phyloP scores from a whole-genome alignment of 202 grass and related monocot genomes.

The Panicum virgatum region DNA sequence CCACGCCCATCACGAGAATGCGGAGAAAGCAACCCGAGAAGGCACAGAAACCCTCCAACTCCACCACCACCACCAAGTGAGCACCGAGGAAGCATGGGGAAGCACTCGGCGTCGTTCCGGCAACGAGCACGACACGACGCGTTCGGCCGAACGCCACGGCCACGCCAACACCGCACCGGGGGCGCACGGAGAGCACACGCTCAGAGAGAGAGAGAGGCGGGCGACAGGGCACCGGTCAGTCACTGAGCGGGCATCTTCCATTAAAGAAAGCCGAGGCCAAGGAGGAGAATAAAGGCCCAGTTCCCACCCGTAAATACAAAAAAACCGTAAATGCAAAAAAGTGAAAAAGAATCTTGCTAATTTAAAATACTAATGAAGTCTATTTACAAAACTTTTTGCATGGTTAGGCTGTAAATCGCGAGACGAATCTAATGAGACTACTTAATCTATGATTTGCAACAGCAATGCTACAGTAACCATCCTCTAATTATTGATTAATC shows the following conservation, averaged over 20 bases:
- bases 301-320: too few relatives aligned
- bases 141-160: constrained; percentile 39
- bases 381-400: too few relatives aligned
- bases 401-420: too few relatives aligned
- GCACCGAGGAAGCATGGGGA: background rate
- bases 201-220: background rate
- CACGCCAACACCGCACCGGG: background rate
- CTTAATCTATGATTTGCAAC: too few relatives aligned
- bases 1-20: background rate
- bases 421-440: too few relatives aligned
- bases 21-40: background rate
- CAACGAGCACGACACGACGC: constrained; percentile 19
- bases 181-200: background rate
- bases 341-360: too few relatives aligned
- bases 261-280: constrained; percentile 1
- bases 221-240: background rate
- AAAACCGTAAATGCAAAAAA: too few relatives aligned
- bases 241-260: constrained; percentile 21
- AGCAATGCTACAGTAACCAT: too few relatives aligned
- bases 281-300: too few relatives aligned
- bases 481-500: too few relatives aligned
- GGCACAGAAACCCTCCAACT: background rate
- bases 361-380: too few relatives aligned
- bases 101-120: constrained; percentile 24
- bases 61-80: constrained; percentile 7